phyloP scores from a whole-genome alignment of 805 yeast species.

The Kodamaea kaohsiungensis region DNA sequence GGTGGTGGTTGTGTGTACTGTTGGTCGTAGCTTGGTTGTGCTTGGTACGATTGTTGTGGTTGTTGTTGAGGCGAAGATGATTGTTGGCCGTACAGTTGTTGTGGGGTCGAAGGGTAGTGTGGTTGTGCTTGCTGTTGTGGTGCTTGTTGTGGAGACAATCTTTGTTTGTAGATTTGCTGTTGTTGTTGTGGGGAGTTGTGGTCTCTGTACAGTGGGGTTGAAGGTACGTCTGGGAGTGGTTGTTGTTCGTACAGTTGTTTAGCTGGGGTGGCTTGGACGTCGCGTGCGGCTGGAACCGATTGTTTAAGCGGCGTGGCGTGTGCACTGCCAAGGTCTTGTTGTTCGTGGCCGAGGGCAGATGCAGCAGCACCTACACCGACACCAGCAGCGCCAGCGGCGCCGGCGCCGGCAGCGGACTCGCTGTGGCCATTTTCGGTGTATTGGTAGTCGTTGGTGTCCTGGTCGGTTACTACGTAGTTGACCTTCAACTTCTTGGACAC shows the following conservation, averaged over 20 bases:
- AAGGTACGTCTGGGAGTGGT: slow-evolving; percentile 9
- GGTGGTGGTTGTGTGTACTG: slow-evolving; percentile 9
- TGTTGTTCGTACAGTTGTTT: slow-evolving; percentile 9
- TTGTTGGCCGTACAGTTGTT: slow-evolving; percentile 9
- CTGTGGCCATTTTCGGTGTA: slow-evolving; percentile 20
- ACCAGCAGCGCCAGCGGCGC: slow-evolving; percentile 14
- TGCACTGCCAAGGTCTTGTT: slow-evolving; percentile 10
- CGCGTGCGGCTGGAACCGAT: slow-evolving; percentile 4
- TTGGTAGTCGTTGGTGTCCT: slow-evolving; percentile 15
- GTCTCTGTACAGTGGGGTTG: slow-evolving; percentile 9
- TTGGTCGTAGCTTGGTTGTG: slow-evolving; percentile 7
- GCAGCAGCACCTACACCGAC: slow-evolving; percentile 17
- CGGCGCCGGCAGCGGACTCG: slow-evolving; percentile 18
- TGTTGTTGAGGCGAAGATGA: slow-evolving; percentile 7
- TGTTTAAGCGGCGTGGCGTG: slow-evolving; percentile 15
- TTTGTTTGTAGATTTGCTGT: slow-evolving; percentile 3
- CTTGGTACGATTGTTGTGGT: slow-evolving; percentile 4
- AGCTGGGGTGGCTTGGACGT: slow-evolving; percentile 5
- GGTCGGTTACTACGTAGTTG: slow-evolving; percentile 44
- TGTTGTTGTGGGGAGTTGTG: slow-evolving; percentile 7
- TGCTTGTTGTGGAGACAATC: slow-evolving; percentile 6
- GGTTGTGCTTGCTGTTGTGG: slow-evolving; percentile 1
- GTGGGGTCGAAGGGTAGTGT: slow-evolving; percentile 10
- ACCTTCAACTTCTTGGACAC: slow-evolving; percentile 70
- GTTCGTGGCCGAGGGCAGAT: slow-evolving; percentile 13